Percentiles rank a stretch among this genome's conserved stretches.
Evolutionary conservation across 345 rosid genomes (phyloP).

Genomic region (Eucalyptus cloeziana): DNA sequence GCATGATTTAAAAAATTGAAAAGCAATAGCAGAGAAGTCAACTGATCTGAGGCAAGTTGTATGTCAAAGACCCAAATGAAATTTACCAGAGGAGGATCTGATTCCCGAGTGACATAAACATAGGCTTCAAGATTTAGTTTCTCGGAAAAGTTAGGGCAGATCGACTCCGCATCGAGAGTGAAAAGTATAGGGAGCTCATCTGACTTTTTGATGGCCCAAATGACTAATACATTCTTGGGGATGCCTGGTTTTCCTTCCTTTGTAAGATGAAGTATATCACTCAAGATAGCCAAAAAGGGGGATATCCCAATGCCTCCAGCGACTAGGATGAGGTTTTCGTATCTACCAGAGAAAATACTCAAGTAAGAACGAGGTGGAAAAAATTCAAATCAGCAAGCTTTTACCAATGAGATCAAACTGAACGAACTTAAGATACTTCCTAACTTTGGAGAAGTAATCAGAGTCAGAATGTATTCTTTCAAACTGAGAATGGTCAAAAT

Average conservation of each 20-base stretch:
- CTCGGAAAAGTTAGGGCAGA: slow-evolving; percentile 38
- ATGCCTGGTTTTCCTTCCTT: slow-evolving; percentile 53
- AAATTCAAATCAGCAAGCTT: background rate
- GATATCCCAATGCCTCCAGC: slow-evolving; percentile 97
- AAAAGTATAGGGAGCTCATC: slow-evolving; percentile 74
- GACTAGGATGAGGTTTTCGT: slow-evolving; percentile 68
- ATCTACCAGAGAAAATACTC: slow-evolving; percentile 25
- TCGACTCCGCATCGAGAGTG: slow-evolving; percentile 42
- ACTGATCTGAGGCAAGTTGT: background rate
- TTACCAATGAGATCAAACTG: background rate
- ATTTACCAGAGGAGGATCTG: slow-evolving; percentile 53
- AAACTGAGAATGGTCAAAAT: background rate
- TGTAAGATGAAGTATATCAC: slow-evolving; percentile 61
- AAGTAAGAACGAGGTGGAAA: background rate
- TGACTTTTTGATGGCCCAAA: slow-evolving; percentile 83
- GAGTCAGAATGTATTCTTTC: background rate
- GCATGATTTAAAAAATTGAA: background rate
- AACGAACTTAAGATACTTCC: background rate
- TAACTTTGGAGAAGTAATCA: background rate
- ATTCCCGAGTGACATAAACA: slow-evolving; percentile 67
- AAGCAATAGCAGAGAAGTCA: background rate
- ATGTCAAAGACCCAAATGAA: background rate
- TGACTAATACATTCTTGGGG: slow-evolving; percentile 49
- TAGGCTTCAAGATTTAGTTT: slow-evolving; percentile 44
- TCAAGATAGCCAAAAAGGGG: slow-evolving; percentile 79